These are phyloP conservation scores for Gaillardinia entomophila DNA, from an alignment of 805 yeast genomes.

Conservation along the genomic window DNA sequence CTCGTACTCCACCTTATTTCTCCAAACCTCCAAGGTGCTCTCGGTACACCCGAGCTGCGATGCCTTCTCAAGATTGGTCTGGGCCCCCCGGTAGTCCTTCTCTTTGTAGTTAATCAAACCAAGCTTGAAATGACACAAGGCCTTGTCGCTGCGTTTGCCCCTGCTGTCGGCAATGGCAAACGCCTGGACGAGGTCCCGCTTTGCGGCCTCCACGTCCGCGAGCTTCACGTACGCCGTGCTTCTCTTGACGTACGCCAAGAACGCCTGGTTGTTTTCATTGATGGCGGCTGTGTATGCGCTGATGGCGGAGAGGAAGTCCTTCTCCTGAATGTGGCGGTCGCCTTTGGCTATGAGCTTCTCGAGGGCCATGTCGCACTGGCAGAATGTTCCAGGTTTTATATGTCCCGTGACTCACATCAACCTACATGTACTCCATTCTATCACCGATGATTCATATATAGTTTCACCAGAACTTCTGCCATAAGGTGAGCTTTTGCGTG, in stretches of 20 bases:
- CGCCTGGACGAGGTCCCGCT: constrained; percentile 42
- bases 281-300: constrained; percentile 33
- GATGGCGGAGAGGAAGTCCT: constrained; percentile 43
- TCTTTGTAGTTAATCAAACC: constrained; percentile 41
- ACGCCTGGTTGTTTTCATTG: constrained; percentile 37
- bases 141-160: constrained; percentile 43
- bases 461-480: constrained; percentile 15
- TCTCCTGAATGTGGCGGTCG: constrained; percentile 19
- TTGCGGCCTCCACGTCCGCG: constrained; percentile 43
- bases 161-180: constrained; percentile 38
- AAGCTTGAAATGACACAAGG: constrained; percentile 42
- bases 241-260: constrained; percentile 43
- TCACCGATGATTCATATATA: no score
- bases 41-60: constrained; percentile 39
- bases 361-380: constrained; percentile 39
- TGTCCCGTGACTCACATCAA: no score
- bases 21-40: constrained; percentile 45
- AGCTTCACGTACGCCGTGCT: constrained; percentile 45
- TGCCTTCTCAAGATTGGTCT: constrained; percentile 38
- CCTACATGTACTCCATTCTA: no score
- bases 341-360: constrained; percentile 31
- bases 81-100: constrained; percentile 38
- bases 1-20: constrained; percentile 29
- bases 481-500: constrained; percentile 5
- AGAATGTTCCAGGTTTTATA: no score